Evolutionary conservation across 768 basidiomycete species (phyloP).

Genomic region (Baorangia bicolor): DNA sequence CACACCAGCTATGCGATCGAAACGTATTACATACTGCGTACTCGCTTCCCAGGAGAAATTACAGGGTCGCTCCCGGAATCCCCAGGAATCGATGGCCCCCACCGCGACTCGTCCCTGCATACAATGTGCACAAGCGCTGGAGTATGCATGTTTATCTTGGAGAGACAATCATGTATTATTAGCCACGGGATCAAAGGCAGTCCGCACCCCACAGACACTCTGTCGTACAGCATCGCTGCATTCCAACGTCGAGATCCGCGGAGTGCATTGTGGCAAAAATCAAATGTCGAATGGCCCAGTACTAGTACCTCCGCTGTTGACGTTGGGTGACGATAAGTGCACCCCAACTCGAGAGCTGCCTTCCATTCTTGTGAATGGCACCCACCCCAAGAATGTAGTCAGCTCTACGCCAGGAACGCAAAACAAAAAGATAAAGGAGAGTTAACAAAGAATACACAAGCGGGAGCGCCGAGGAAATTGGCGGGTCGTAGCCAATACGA

Average conservation of each 20-base stretch:
- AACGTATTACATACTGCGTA: background rate
- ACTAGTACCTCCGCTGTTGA: slow-evolving; percentile 10
- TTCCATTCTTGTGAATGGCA: too few relatives aligned
- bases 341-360: slow-evolving; percentile 1
- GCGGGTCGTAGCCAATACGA: slow-evolving; percentile 5
- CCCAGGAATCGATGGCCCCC: background rate
- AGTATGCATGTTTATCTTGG: too few relatives aligned
- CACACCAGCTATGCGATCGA: background rate
- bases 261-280: slow-evolving; percentile 9
- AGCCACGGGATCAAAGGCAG: slow-evolving; percentile 12
- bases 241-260: slow-evolving; percentile 21
- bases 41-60: slow-evolving; percentile 1
- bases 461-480: slow-evolving; percentile 14
- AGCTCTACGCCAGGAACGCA: slow-evolving; percentile 5
- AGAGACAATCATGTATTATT: too few relatives aligned
- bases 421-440: background rate
- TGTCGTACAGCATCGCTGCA: slow-evolving; percentile 13
- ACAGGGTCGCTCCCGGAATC: slow-evolving; percentile 4
- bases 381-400: slow-evolving; percentile 16
- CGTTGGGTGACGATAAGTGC: background rate
- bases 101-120: slow-evolving; percentile 7
- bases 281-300: slow-evolving; percentile 12
- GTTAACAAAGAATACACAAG: slow-evolving; percentile 8
- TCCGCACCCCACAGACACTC: slow-evolving; percentile 9
- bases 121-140: background rate